Conservation (phyloP, 352 stramenopile species). For the Pythium coloratum region DNA sequence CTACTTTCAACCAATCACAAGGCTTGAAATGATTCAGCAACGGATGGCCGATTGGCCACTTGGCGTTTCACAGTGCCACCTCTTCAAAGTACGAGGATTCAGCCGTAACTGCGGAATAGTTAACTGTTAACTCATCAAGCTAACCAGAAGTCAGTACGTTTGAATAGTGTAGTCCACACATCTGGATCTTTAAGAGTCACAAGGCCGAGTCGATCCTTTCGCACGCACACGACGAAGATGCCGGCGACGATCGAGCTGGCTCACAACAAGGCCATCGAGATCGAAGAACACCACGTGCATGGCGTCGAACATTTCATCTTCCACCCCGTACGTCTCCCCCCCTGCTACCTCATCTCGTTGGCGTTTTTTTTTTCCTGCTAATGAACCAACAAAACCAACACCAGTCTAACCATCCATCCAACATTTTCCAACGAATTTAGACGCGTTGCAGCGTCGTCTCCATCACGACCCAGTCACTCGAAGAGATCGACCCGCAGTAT, state of each 20-base stretch:
- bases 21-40: background rate
- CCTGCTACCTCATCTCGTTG: background rate
- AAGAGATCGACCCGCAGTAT: conserved; percentile 61
- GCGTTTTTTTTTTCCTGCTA: too few species aligned
- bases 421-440: background rate
- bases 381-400: too few species aligned
- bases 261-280: conserved; percentile 9
- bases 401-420: too few species aligned
- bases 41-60: conserved; percentile 18
- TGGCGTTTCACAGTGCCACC: background rate
- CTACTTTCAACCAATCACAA: conserved; percentile 20
- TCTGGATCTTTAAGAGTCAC: conserved; percentile 17
- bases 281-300: conserved; percentile 26
- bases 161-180: conserved; percentile 14
- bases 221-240: background rate
- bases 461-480: conserved; percentile 52
- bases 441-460: conserved; percentile 34
- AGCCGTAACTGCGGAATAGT: too few species aligned
- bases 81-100: conserved; percentile 13
- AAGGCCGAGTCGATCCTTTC: background rate
- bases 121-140: background rate
- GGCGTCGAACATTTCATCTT: conserved; percentile 23
- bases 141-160: background rate
- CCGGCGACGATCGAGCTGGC: conserved; percentile 4
- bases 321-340: conserved; percentile 20